Conservation (phyloP, 2,329 filamentous ascomycete genomes). For the Venturia asperata region DNA sequence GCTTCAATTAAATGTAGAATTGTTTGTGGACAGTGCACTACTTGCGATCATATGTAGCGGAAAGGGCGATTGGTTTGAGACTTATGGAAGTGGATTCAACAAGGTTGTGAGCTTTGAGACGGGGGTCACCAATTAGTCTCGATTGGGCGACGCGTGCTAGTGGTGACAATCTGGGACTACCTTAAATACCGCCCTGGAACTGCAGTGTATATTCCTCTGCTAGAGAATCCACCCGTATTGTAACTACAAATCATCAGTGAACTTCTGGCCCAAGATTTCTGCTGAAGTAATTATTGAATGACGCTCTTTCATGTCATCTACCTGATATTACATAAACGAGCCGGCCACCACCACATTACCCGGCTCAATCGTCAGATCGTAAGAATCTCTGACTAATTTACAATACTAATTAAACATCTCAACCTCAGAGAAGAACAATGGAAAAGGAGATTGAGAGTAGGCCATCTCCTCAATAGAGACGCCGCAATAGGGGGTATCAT, state of each 20-base stretch:
- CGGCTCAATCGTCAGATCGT: background rate
- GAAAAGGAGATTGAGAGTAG: background rate
- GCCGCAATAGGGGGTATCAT: constrained; percentile 9
- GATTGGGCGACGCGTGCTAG: constrained; percentile 34
- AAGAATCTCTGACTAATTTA: background rate
- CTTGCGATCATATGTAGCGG: background rate
- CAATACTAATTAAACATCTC: constrained; percentile 3
- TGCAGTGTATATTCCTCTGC: too few relatives aligned
- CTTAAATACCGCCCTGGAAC: too few relatives aligned
- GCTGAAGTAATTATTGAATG: background rate
- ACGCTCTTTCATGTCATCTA: constrained; percentile 1
- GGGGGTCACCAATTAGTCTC: background rate
- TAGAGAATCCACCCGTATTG: too few relatives aligned
- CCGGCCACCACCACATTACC: background rate
- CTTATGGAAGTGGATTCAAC: background rate
- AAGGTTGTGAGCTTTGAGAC: background rate
- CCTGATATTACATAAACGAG: background rate
- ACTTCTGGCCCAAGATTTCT: too few relatives aligned
- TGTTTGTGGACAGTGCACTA: background rate
- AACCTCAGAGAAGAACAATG: background rate
- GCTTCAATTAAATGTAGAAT: background rate
- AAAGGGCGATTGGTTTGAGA: background rate
- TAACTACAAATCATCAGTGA: too few relatives aligned
- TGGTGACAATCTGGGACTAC: constrained; percentile 44
- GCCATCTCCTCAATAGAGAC: background rate